phyloP scores from a whole-genome alignment of 345 rosid genomes.

The Gossypium raimondii region DNA sequence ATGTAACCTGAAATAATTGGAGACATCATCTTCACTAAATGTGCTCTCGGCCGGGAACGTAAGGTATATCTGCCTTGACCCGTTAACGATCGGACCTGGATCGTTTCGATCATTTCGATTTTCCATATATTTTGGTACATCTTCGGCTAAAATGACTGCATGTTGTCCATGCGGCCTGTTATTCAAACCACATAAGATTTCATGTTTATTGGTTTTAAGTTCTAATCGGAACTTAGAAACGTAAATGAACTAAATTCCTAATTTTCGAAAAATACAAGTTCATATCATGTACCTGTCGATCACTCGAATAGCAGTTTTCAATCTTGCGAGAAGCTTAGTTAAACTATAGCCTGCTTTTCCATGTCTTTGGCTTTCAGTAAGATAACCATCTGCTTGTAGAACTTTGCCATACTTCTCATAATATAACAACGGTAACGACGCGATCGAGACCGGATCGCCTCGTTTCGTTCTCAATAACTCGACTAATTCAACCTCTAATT shows the following conservation, averaged over 20 bases:
- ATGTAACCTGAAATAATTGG: conserved; percentile 51
- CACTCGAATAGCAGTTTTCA: conserved; percentile 38
- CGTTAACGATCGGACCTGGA: conserved; percentile 39
- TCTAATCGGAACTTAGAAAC: background rate
- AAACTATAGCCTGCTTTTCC: conserved; percentile 64
- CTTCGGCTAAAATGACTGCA: conserved; percentile 54
- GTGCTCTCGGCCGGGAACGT: conserved; percentile 70
- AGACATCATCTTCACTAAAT: conserved; percentile 62
- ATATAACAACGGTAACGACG: conserved; percentile 60
- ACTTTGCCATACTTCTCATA: conserved; percentile 56
- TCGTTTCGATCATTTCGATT: conserved; percentile 37
- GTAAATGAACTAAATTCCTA: too few relatives aligned
- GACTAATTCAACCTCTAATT: conserved; percentile 45
- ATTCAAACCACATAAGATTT: conserved; percentile 1
- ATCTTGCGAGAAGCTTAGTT: conserved; percentile 59
- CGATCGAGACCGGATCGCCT: conserved; percentile 62
- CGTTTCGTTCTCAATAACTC: conserved; percentile 49
- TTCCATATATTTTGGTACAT: conserved; percentile 42
- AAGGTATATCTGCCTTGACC: conserved; percentile 57
- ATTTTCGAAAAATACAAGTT: background rate
- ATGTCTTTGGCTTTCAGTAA: conserved; percentile 68
- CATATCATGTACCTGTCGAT: conserved; percentile 47
- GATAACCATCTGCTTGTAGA: conserved; percentile 68
- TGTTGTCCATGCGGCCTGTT: conserved; percentile 79
- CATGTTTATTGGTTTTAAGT: background rate